A percentile compares a stretch with the other conserved stretches of the same genome.
Conservation (phyloP, 2,329 filamentous ascomycete species). For the Magnaporthales sp. region DNA sequence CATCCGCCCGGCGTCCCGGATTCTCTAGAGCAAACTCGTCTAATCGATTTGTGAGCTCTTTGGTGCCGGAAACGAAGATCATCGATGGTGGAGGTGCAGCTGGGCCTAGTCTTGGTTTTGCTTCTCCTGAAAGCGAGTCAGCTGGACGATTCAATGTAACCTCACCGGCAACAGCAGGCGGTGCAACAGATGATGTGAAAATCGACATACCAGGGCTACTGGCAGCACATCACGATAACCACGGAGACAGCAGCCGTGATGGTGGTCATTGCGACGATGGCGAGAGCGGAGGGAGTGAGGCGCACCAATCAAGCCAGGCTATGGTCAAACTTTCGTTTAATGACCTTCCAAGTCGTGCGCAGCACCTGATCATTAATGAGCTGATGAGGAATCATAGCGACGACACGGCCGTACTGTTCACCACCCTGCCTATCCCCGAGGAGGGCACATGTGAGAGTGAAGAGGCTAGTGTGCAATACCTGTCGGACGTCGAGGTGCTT, state of each 20-base stretch:
- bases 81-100: slow-evolving; percentile 52
- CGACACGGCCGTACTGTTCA: slow-evolving; percentile 72
- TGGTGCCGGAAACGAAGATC: slow-evolving; percentile 62
- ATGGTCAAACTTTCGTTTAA: slow-evolving; percentile 69
- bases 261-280: slow-evolving; percentile 9
- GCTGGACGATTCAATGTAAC: slow-evolving; percentile 13
- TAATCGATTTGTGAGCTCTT: slow-evolving; percentile 61
- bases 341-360: slow-evolving; percentile 73
- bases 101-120: slow-evolving; percentile 70
- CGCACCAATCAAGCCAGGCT: slow-evolving; percentile 37
- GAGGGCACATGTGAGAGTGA: slow-evolving; percentile 69
- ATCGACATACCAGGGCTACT: slow-evolving; percentile 36
- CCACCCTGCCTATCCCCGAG: slow-evolving; percentile 71
- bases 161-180: slow-evolving; percentile 16
- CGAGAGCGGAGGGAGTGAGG: slow-evolving; percentile 35
- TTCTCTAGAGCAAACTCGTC: slow-evolving; percentile 39
- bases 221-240: slow-evolving; percentile 11
- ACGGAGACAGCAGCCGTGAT: background rate
- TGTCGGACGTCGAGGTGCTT: slow-evolving; percentile 70
- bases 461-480: slow-evolving; percentile 61
- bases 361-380: slow-evolving; percentile 82
- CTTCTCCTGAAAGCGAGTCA: slow-evolving; percentile 31
- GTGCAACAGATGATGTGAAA: slow-evolving; percentile 21
- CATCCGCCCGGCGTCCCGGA: slow-evolving; percentile 14
- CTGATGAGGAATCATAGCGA: slow-evolving; percentile 61